Evolutionary conservation across 2,329 filamentous ascomycete genomes (phyloP).

Genomic region (Talaromyces islandicus): DNA sequence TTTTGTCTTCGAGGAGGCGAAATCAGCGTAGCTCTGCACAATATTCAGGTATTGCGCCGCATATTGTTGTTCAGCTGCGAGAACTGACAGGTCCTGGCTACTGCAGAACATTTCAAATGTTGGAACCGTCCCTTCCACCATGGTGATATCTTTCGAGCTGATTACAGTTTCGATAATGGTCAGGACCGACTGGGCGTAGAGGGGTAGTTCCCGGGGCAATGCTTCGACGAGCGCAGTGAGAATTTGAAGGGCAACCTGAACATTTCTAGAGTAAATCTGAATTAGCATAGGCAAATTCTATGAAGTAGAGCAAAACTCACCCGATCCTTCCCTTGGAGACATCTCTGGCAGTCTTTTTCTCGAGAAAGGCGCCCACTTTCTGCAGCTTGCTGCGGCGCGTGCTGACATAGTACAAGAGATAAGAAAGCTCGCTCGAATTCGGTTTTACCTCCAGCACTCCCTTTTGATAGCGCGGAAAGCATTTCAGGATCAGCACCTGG

Average conservation of each 20-base stretch:
- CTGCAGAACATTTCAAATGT: slow-evolving; percentile 86
- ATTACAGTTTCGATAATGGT: slow-evolving; percentile 79
- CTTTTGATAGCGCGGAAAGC: slow-evolving; percentile 89
- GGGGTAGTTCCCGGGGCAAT: slow-evolving; percentile 77
- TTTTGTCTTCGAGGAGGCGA: slow-evolving; percentile 60
- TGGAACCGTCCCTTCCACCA: slow-evolving; percentile 83
- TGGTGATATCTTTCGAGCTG: slow-evolving; percentile 77
- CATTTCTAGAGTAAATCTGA: slow-evolving; percentile 55
- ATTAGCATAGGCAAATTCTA: neutral
- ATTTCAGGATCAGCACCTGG: slow-evolving; percentile 92
- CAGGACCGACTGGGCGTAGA: slow-evolving; percentile 80
- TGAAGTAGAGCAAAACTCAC: slow-evolving; percentile 46
- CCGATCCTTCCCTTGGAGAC: slow-evolving; percentile 84
- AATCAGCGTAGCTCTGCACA: slow-evolving; percentile 70
- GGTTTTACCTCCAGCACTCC: slow-evolving; percentile 88
- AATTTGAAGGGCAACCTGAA: slow-evolving; percentile 92
- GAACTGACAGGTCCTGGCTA: slow-evolving; percentile 76
- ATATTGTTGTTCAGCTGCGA: slow-evolving; percentile 81
- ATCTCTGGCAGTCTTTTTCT: slow-evolving; percentile 88
- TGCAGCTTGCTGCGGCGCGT: slow-evolving; percentile 91
- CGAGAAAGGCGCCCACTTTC: slow-evolving; percentile 90
- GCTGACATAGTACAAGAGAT: slow-evolving; percentile 93
- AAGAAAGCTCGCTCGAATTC: slow-evolving; percentile 93
- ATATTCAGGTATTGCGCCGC: slow-evolving; percentile 76
- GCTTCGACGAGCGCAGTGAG: slow-evolving; percentile 89